Base-by-base conservation (phyloP, 2,329 filamentous ascomycete species). In the Fusarium sp. region DNA sequence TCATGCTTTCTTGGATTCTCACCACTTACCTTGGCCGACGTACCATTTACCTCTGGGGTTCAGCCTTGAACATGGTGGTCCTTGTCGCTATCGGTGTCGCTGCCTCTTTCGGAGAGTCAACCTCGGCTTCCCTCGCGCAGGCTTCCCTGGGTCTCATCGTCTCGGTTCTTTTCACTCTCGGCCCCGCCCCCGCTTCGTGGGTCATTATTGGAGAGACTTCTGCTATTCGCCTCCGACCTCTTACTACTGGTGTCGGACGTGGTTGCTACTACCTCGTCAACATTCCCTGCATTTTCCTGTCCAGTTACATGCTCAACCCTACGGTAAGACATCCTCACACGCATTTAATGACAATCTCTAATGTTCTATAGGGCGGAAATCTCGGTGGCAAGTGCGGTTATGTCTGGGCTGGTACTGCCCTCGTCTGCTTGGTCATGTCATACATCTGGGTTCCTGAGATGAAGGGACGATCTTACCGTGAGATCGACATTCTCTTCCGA, bases 151-250 rank as follows among this genome's bases (percentile, higher is more conserved):
- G 90, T 72, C 83, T 93, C 62, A 90, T 92, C 74, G 85, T 93
- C 77, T 92, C 91, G 31, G 88, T 93, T 65, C 81, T 92, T 35
- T 93, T 92, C 83, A 88, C 87, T 47, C 80, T 91, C 18, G 89
- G 89, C 74, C 89, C 89, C 29, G 91, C 89, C 2, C 91, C 91
- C 56, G 88, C 89, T 45, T 92, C 90, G 11, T 93, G 88, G 87
- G 88, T 90, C 82, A 90, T 92, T 74, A 92, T 93, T 56, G 90
- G 88, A 74, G 91, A 93, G 81, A 92, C 91, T 3, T 91, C 91
- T 0, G 83, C 91, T 60, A 87, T 92, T 64, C 90, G 91, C 70
- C 90, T 93, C 34, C 81, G 91, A 57, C 89, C 91, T 56, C 82
- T 92, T n/a, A 92, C 89, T 4, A 92, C 90, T 27, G 91, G 90